Base-by-base conservation (phyloP, 1,284 basidiomycete species). In the Malassezia brasiliensis region DNA sequence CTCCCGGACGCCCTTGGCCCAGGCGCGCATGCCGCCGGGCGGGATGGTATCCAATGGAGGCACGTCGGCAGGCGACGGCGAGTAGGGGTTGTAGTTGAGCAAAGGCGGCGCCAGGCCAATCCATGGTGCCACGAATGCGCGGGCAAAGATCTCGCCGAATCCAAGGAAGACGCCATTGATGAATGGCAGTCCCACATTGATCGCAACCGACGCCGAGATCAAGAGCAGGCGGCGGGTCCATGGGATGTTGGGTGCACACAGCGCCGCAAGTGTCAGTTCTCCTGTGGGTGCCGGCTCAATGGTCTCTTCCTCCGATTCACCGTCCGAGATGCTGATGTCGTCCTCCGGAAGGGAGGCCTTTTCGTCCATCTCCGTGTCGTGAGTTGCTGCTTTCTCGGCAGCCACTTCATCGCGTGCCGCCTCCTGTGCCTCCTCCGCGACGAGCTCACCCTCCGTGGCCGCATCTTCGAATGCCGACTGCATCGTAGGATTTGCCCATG, bases 91-190 rank as follows among this genome's bases (percentile, higher is more conserved):
- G 42, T 30, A 41, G 30, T 30, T 38, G n/a, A 42, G 46, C 10
- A 57, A 25, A 2, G 55, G 55, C 32, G 55, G 55, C 31, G 55
- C 55, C 3, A 57, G 31, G 1, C 69, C 69, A 7, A 72, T 51
- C 22, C 61, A 62, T 5, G 72, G 72, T n/a, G 70, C 80, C 17
- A 94, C 77, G 14, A 89, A 81, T 59, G 90, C 85, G 75, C 90
- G 84, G 17, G 91, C 93, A 69, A 96, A 91, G 55, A 98, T 90
- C 77, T 98, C 93, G 22, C 93, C 93, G 70, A 96, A 91, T 10
- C 93, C 93, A 45, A 96, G 83, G 89, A 96, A 94, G 66, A 96
- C 87, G 28, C 93, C 93, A 71, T 96, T 96, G 45, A 96, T 82
- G 74, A 98, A 98, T 0, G 93, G 93, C 39, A 96, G 79, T 2